These are phyloP conservation scores for Actinomortierella ambigua DNA, from an alignment of 371 early-diverging fungal genomes.

Conservation along the genomic window DNA sequence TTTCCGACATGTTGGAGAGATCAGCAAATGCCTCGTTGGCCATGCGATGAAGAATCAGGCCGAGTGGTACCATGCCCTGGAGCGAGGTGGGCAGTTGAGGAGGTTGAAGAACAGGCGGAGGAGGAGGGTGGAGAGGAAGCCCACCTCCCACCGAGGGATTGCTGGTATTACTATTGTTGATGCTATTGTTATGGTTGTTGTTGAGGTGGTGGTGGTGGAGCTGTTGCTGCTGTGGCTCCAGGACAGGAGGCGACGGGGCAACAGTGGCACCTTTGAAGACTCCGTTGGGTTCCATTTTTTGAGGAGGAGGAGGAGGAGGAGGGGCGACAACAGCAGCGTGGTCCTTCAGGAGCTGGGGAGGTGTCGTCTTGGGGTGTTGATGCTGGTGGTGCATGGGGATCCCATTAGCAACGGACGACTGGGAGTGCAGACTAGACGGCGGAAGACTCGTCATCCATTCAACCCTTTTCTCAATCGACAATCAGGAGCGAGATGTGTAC, in stretches of 20 bases:
- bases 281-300: slow-evolving; percentile 42
- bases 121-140: neutral
- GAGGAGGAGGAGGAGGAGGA: neutral
- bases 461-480: neutral
- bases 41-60: slow-evolving; percentile 60
- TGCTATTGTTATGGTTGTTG: neutral
- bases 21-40: slow-evolving; percentile 60
- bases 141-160: neutral
- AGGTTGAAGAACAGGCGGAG: slow-evolving; percentile 20
- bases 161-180: neutral
- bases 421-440: slow-evolving; percentile 10
- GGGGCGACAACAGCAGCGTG: too few relatives aligned
- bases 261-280: slow-evolving; percentile 17
- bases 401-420: slow-evolving; percentile 24
- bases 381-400: slow-evolving; percentile 1
- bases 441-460: slow-evolving; percentile 13
- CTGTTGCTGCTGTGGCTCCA: slow-evolving; percentile 1
- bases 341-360: too few relatives aligned
- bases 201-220: neutral
- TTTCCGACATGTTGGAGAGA: slow-evolving; percentile 61
- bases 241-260: slow-evolving; percentile 7
- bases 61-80: slow-evolving; percentile 61
- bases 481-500: neutral
- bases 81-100: slow-evolving; percentile 13
- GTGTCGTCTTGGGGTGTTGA: too few relatives aligned